phyloP scores from a whole-genome alignment of 176 grass and related monocot species.

The Areca catechu region DNA sequence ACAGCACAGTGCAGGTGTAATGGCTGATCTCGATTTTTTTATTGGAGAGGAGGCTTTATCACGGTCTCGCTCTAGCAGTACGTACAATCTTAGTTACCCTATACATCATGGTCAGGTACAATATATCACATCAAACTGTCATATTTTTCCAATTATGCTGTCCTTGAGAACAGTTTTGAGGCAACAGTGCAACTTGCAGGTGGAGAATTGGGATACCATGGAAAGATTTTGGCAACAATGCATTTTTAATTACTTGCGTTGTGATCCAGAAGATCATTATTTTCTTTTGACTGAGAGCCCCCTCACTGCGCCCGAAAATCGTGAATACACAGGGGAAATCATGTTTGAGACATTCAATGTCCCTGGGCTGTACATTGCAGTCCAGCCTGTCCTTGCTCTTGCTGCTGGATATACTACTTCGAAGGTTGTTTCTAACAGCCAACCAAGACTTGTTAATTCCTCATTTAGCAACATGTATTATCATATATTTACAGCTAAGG shows the following conservation, averaged over 20 bases:
- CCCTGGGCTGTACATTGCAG: conserved; percentile 83
- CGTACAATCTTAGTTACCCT: conserved; percentile 72
- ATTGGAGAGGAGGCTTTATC: conserved; percentile 84
- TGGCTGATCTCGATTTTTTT: conserved; percentile 95
- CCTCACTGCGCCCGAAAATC: conserved; percentile 71
- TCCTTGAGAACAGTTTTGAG: background rate
- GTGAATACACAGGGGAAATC: conserved; percentile 92
- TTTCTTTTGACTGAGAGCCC: conserved; percentile 95
- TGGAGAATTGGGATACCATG: conserved; percentile 98
- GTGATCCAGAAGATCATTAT: conserved; percentile 91
- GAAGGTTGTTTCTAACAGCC: conserved; percentile 46
- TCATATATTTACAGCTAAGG: background rate
- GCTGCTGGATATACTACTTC: conserved; percentile 93
- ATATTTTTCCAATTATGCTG: background rate
- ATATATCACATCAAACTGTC: background rate
- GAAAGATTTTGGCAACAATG: conserved; percentile 99
- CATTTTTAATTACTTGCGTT: conserved; percentile 86
- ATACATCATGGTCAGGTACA: conserved; percentile 93
- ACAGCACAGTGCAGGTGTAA: conserved; percentile 90
- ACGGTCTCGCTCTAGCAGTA: conserved; percentile 50
- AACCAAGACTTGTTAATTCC: too few species aligned
- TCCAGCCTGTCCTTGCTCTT: conserved; percentile 86
- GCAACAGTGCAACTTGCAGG: conserved; percentile 28
- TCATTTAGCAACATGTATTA: too few species aligned
- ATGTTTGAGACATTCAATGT: conserved; percentile 99